Percentiles rank a stretch among this genome's conserved stretches.
Evolutionary conservation across 257 asterid genomes (phyloP).

Genomic region (Prunella vulgaris): DNA sequence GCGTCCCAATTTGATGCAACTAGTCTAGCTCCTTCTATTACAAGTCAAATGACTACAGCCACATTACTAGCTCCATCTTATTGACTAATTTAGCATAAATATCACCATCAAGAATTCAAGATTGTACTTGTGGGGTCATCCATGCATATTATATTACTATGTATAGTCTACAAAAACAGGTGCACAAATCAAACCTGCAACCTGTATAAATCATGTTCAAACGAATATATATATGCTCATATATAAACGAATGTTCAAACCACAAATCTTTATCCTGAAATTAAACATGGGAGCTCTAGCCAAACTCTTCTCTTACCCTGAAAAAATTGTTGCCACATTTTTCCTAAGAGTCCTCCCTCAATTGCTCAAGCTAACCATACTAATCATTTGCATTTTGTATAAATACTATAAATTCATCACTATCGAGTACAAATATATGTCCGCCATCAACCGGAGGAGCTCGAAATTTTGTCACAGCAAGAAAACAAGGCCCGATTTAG

Average conservation of each 20-base stretch:
- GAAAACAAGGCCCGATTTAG: not conserved
- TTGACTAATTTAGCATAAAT: not conserved
- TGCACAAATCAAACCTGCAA: slow-evolving; percentile 7
- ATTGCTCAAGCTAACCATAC: slow-evolving; percentile 17
- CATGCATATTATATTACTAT: not conserved
- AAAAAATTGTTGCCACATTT: slow-evolving; percentile 20
- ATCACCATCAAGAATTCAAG: not conserved
- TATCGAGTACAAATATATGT: slow-evolving; percentile 24
- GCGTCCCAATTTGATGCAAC: not conserved
- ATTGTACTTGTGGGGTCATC: not conserved
- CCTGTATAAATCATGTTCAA: not conserved
- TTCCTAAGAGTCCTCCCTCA: slow-evolving; percentile 30
- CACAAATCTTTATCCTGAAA: not conserved
- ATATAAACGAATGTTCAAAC: not conserved
- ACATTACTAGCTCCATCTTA: not conserved
- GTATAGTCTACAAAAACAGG: not conserved
- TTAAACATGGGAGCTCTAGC: slow-evolving; percentile 26
- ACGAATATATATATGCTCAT: not conserved
- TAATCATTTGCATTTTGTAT: slow-evolving; percentile 18
- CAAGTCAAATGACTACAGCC: slow-evolving; percentile 6
- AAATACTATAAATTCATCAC: slow-evolving; percentile 5
- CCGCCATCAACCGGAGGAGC: slow-evolving; percentile 35
- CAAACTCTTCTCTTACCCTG: slow-evolving; percentile 26
- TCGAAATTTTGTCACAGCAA: slow-evolving; percentile 25
- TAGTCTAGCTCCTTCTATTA: not conserved